Evolutionary conservation across 495 filamentous ascomycete genomes (phyloP).

Genomic region (Lasiosphaeris hirsuta): DNA sequence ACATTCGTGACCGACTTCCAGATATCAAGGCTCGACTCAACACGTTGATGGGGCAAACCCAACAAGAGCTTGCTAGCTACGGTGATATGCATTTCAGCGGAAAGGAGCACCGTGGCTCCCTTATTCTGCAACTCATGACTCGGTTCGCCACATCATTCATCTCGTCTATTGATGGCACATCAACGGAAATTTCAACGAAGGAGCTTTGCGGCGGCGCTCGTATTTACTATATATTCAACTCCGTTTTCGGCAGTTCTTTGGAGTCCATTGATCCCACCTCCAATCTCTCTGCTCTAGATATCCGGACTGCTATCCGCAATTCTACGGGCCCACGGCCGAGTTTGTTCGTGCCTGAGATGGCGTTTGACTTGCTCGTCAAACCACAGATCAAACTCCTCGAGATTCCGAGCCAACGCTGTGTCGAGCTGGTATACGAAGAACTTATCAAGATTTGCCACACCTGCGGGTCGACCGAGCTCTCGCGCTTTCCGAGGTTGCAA

Average conservation of each 20-base stretch:
- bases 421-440: constrained; percentile 97
- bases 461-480: constrained; percentile 90
- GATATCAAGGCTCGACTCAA: constrained; percentile 98
- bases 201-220: constrained; percentile 94
- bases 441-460: constrained; percentile 99
- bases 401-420: constrained; percentile 91
- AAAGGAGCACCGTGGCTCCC: constrained; percentile 90
- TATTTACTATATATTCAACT: constrained; percentile 99
- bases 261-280: constrained; percentile 94
- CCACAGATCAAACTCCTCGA: constrained; percentile 97
- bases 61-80: constrained; percentile 97
- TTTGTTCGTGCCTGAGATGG: constrained; percentile 94
- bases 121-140: constrained; percentile 97
- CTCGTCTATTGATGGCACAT: constrained; percentile 97
- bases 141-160: constrained; percentile 97
- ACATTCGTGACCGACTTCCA: constrained; percentile 91
- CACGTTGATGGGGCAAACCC: constrained; percentile 97
- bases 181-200: constrained; percentile 97
- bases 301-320: constrained; percentile 96
- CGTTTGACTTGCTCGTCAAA: constrained; percentile 96
- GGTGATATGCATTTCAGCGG: constrained; percentile 97
- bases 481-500: constrained; percentile 88
- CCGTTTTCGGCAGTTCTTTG: constrained; percentile 94
- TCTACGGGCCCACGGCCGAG: constrained; percentile 95
- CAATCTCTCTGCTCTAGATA: constrained; percentile 94